Base-by-base conservation (phyloP, 2,329 filamentous ascomycete genomes). In the Penicillium palitans region DNA sequence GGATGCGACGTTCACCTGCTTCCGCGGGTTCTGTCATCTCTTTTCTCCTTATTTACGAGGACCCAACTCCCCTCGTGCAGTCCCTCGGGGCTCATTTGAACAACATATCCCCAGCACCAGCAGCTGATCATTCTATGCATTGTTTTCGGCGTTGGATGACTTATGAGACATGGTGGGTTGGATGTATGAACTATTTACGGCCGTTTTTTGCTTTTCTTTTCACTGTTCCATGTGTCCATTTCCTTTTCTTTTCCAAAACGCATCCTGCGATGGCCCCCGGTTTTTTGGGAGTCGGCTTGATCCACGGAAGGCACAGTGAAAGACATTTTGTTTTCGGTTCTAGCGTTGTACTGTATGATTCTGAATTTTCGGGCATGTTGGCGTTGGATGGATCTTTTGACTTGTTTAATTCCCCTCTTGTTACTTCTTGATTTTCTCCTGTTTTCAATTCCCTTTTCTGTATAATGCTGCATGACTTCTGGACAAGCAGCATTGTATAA, bases 121-220 rank as follows among this genome's bases (percentile, higher is more conserved):
- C 53, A 56, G 58, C 61, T 62, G 53, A 56, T 51, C 49, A 61
- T 63, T 62, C 37, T 48, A 54, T 66, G 70, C 68, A 72, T 71
- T 65, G 41, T 68, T 68, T 61, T 61, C 61, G 71, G 71, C 70
- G 71, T 74, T 60, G 61, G 63, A 67, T 66, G 63, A 67, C 61
- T 70, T 66, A 68, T 54, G 65, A 72, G 57, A 62, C 63, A 66
- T 66, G 66, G 60, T 57, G 64, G 68, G 68, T 66, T 64, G 70
- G 69, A 68, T 71, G 69, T 70, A 66, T 71, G 70, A 69, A 64
- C 64, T 58, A 65, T 67, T 68, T 70, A 66, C 62, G 65, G 63
- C 63, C 60, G 49, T 62, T 47, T 61, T 51, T 63, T 51, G 61
- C 59, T 65, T 63, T 65, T 53, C 52, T 59, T 24, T 40, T 61